phyloP scores from a whole-genome alignment of 139 green algal genomes.

The Volvox reticuliferus region DNA sequence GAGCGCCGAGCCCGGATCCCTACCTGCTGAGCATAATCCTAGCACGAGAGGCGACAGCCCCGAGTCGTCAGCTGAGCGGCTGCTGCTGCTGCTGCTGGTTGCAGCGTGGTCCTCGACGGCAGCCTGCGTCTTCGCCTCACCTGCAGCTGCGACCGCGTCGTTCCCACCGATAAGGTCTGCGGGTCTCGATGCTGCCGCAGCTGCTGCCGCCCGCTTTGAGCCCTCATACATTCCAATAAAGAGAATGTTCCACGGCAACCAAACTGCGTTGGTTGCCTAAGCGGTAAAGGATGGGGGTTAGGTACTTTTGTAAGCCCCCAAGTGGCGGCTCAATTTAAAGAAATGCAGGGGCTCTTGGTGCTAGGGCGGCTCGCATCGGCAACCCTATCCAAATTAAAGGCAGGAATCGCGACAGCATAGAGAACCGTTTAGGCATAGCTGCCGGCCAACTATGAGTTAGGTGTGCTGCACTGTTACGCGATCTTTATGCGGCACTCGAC shows the following conservation, averaged over 20 bases:
- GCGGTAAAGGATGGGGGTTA: not conserved
- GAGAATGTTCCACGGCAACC: constrained; percentile 87
- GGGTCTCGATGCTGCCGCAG: not conserved
- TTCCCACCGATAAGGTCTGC: not conserved
- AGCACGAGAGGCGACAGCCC: constrained; percentile 53
- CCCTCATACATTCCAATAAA: constrained; percentile 84
- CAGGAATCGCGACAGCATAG: no score
- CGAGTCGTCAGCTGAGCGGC: not conserved
- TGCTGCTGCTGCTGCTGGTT: not conserved
- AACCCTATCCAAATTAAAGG: no score
- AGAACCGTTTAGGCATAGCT: no score
- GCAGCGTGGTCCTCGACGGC: not conserved
- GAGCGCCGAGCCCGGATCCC: not conserved
- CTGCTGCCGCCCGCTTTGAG: constrained; percentile 57
- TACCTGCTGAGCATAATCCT: constrained; percentile 59
- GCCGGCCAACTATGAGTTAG: no score
- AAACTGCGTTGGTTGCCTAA: constrained; percentile 82
- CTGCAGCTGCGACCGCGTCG: not conserved
- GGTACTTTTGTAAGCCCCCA: no score
- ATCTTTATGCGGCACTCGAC: no score
- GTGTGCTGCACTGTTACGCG: no score
- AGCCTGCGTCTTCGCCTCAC: not conserved
- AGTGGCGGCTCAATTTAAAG: no score
- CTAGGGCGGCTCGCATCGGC: no score
- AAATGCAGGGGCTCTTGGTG: no score